Percentiles rank a stretch among this genome's conserved stretches.
Conservation (phyloP, 2,329 filamentous ascomycete genomes). For the Alternaria tenuissima region DNA sequence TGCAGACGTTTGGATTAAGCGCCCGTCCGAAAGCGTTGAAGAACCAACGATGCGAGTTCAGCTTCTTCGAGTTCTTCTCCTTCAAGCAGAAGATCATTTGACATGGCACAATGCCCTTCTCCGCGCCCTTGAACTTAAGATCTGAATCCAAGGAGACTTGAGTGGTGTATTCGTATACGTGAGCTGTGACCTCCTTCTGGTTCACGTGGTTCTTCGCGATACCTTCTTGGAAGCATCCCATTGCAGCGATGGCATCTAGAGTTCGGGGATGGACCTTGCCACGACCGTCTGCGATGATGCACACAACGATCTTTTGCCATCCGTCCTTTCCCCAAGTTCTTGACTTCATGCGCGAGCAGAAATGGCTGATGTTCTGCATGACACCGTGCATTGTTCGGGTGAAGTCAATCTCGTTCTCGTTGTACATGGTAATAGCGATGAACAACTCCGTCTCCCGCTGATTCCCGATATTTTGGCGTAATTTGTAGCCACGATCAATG, state of each 20-base stretch:
- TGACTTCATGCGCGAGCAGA: conserved; percentile 90
- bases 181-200: conserved; percentile 90
- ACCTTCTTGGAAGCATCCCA: conserved; percentile 97
- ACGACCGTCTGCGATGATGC: conserved; percentile 92
- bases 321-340: conserved; percentile 96
- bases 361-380: conserved; percentile 97
- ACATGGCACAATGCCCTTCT: conserved; percentile 97
- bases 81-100: conserved; percentile 99
- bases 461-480: conserved; percentile 91
- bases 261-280: conserved; percentile 93
- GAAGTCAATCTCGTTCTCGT: conserved; percentile 96
- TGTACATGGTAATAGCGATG: conserved; percentile 99
- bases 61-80: conserved; percentile 96
- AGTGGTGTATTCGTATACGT: conserved; percentile 98
- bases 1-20: conserved; percentile 94
- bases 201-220: conserved; percentile 99
- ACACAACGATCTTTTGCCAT: conserved; percentile 99
- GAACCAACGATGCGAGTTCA: conserved; percentile 99
- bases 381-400: conserved; percentile 98
- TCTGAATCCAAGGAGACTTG: conserved; percentile 96
- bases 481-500: conserved; percentile 84
- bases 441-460: conserved; percentile 92
- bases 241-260: conserved; percentile 90
- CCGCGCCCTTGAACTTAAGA: conserved; percentile 97
- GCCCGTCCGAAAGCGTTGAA: conserved; percentile 97